phyloP scores from a whole-genome alignment of 2,329 filamentous ascomycete genomes.

The Microthyrium microscopicum region DNA sequence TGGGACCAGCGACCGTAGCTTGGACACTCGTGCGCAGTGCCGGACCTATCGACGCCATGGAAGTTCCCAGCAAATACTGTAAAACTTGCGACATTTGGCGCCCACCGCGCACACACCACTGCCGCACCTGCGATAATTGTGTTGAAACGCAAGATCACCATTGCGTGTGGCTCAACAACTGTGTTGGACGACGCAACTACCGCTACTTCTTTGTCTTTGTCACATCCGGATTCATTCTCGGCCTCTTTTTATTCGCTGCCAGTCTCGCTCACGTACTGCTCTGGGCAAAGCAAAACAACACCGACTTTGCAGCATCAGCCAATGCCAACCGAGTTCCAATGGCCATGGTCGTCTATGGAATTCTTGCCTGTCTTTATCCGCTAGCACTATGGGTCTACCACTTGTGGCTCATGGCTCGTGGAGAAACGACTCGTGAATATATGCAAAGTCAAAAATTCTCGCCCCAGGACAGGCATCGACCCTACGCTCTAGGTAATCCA shows the following conservation, averaged over 20 bases:
- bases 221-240: constrained; percentile 57
- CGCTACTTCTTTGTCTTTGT: constrained; percentile 95
- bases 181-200: constrained; percentile 91
- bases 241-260: constrained; percentile 57
- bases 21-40: constrained; percentile 84
- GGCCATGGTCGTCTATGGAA: constrained; percentile 71
- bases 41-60: constrained; percentile 69
- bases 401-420: constrained; percentile 73
- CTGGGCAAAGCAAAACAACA: constrained; percentile 44
- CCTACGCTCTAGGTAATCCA: constrained; percentile 65
- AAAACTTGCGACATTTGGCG: constrained; percentile 97
- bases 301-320: constrained; percentile 54
- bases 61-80: constrained; percentile 96
- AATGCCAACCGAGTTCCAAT: constrained; percentile 62
- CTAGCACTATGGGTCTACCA: constrained; percentile 75
- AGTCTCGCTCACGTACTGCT: constrained; percentile 67
- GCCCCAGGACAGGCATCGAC: constrained; percentile 78
- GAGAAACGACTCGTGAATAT: constrained; percentile 92
- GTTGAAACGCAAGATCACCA: constrained; percentile 96
- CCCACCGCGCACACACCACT: constrained; percentile 88
- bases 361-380: constrained; percentile 63
- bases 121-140: constrained; percentile 91
- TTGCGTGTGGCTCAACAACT: constrained; percentile 98
- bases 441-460: constrained; percentile 91
- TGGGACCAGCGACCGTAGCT: constrained; percentile 76